These are phyloP conservation scores for Davidsoniella australis DNA, from an alignment of 2,329 filamentous ascomycete genomes.

Conservation along the genomic window DNA sequence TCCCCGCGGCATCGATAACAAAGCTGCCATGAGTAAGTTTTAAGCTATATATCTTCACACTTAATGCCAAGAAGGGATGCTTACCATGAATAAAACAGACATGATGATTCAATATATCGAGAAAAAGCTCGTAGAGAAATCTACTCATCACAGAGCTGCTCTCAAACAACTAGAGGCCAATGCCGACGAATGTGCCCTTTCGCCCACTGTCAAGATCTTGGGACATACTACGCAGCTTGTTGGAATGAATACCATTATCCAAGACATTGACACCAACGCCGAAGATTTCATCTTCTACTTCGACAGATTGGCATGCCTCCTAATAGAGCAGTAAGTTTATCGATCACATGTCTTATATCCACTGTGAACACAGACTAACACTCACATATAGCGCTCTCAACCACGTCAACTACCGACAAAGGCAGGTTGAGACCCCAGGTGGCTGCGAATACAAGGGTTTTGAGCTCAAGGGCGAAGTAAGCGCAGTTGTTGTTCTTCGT, in stretches of 20 bases:
- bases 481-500: slow-evolving; percentile 74
- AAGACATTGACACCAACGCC: slow-evolving; percentile 57
- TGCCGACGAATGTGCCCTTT: slow-evolving; percentile 54
- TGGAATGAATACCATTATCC: slow-evolving; percentile 81
- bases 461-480: slow-evolving; percentile 52
- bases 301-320: slow-evolving; percentile 66
- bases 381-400: slow-evolving; percentile 48
- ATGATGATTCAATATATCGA: slow-evolving; percentile 94
- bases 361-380: background rate
- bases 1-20: slow-evolving; percentile 84
- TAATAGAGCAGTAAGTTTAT: slow-evolving; percentile 53
- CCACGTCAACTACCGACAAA: slow-evolving; percentile 51
- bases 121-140: slow-evolving; percentile 74
- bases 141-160: slow-evolving; percentile 61
- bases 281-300: slow-evolving; percentile 98
- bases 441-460: slow-evolving; percentile 56
- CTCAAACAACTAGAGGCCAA: slow-evolving; percentile 59
- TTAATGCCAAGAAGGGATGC: background rate
- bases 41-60: background rate
- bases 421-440: slow-evolving; percentile 52
- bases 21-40: slow-evolving; percentile 61
- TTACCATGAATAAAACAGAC: slow-evolving; percentile 26
- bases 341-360: background rate
- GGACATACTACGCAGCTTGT: slow-evolving; percentile 62
- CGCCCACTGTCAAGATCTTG: slow-evolving; percentile 56